Conservation (phyloP, 768 basidiomycete genomes). For the Termitomyces sp. region DNA sequence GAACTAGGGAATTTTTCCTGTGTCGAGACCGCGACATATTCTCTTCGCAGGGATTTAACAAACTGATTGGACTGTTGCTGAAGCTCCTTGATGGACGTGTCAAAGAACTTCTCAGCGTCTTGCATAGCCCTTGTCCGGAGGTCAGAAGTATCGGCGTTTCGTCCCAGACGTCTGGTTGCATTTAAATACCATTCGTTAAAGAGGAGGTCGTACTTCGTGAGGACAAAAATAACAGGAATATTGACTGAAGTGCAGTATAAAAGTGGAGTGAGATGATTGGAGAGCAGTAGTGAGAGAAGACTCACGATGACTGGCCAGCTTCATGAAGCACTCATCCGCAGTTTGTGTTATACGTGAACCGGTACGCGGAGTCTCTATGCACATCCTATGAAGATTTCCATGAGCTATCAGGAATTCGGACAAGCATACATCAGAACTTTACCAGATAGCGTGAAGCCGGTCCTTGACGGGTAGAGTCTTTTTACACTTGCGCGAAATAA, state of each 20-base stretch:
- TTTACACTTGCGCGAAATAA: not conserved
- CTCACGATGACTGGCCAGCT: not conserved
- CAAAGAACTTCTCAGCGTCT: not conserved
- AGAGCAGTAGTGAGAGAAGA: too few relatives aligned
- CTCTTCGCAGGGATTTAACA: not conserved
- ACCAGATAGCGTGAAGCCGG: slow-evolving; percentile 2
- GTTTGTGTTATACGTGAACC: not conserved
- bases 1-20: not conserved
- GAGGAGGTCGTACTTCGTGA: not conserved
- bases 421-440: not conserved
- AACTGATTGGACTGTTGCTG: too few relatives aligned
- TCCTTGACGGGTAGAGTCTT: not conserved
- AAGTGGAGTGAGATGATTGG: not conserved
- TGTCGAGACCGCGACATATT: not conserved
- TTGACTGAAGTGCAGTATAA: not conserved
- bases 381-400: not conserved
- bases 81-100: not conserved
- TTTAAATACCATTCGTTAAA: not conserved
- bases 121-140: not conserved
- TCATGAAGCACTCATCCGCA: not conserved
- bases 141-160: not conserved
- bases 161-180: not conserved
- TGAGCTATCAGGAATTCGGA: not conserved
- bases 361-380: not conserved
- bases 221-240: not conserved